Evolutionary conservation across 2,329 filamentous ascomycete genomes (phyloP).

Genomic region (Trichophyton mentagrophytes): DNA sequence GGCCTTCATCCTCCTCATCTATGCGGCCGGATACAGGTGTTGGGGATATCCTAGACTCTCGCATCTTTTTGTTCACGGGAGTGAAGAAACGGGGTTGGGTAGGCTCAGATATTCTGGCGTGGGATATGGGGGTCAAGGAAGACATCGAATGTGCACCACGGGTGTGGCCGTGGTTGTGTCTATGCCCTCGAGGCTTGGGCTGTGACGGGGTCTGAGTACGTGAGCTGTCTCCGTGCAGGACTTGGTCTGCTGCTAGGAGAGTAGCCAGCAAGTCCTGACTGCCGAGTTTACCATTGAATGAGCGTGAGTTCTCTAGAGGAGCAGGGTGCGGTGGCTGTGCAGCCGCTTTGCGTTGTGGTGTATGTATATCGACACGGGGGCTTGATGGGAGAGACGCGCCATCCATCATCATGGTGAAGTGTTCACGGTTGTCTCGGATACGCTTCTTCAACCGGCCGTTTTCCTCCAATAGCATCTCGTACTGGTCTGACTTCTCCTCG

Average conservation of each 20-base stretch:
- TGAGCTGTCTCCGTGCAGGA: constrained; percentile 62
- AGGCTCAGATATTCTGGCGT: constrained; percentile 32
- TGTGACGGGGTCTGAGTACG: constrained; percentile 67
- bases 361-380: constrained; percentile 40
- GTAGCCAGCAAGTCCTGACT: constrained; percentile 60
- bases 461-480: constrained; percentile 58
- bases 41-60: constrained; percentile 35
- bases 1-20: constrained; percentile 34
- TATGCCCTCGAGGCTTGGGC: constrained; percentile 36
- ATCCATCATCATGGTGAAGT: constrained; percentile 66
- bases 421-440: constrained; percentile 80
- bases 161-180: constrained; percentile 47
- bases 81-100: constrained; percentile 48
- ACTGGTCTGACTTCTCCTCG: constrained; percentile 62
- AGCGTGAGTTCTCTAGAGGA: constrained; percentile 25
- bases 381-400: constrained; percentile 50
- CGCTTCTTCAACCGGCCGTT: constrained; percentile 65
- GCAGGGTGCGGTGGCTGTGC: constrained; percentile 25
- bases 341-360: constrained; percentile 30
- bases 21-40: constrained; percentile 23
- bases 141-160: constrained; percentile 73
- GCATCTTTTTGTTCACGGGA: constrained; percentile 47
- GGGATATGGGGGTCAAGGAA: constrained; percentile 40
- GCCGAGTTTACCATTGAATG: constrained; percentile 36
- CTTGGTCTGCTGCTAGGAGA: constrained; percentile 59